Conservation (phyloP, 208 protist species). For the Trypanosoma avium region DNA sequence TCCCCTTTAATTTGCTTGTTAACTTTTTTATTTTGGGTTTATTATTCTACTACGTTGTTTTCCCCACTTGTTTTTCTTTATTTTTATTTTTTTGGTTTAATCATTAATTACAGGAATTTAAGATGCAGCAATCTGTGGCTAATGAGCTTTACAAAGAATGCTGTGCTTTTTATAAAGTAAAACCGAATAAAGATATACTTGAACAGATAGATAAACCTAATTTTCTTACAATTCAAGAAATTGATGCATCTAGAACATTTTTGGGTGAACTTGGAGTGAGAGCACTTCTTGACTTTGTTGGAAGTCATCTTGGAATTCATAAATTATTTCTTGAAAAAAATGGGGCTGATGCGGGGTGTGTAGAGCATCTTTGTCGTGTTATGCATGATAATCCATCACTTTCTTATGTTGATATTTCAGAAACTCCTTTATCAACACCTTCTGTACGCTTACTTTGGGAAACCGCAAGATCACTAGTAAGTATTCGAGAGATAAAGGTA, state of each 20-base stretch:
- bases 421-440: constrained; percentile 68
- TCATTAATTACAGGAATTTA: neutral
- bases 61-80: neutral
- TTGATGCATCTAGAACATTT: constrained; percentile 81
- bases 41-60: too few relatives aligned
- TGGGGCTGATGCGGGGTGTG: constrained; percentile 53
- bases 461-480: constrained; percentile 36
- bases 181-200: constrained; percentile 66
- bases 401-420: constrained; percentile 52
- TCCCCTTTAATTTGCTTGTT: too few relatives aligned
- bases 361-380: constrained; percentile 62
- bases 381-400: constrained; percentile 44
- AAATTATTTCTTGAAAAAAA: constrained; percentile 63
- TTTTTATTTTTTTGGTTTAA: neutral
- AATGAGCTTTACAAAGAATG: constrained; percentile 61
- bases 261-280: constrained; percentile 67
- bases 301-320: constrained; percentile 55
- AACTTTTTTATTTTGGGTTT: too few relatives aligned
- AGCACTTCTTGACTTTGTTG: constrained; percentile 69
- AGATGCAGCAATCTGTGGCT: neutral
- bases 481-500: constrained; percentile 36
- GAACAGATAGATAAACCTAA: constrained; percentile 52
- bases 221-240: constrained; percentile 39
- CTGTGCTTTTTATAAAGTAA: constrained; percentile 55
- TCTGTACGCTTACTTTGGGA: constrained; percentile 71